These are phyloP conservation scores for Saitozyma podzolica DNA, from an alignment of 768 basidiomycete genomes.

Conservation along the genomic window DNA sequence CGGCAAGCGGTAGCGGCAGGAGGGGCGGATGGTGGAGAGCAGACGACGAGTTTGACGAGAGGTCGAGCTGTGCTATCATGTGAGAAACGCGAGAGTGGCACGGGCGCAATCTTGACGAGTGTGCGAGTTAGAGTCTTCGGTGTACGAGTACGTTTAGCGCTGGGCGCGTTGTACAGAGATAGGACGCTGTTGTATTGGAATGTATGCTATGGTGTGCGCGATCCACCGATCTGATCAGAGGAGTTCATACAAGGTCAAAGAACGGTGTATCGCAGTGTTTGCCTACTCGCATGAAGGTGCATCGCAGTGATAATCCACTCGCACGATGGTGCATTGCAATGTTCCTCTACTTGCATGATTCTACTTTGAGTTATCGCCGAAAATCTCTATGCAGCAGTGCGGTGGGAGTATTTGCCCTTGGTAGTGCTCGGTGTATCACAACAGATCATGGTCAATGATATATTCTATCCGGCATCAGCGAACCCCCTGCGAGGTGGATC, in stretches of 20 bases:
- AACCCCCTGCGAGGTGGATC: not conserved
- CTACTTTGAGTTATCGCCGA: too few species aligned
- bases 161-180: not conserved
- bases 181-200: not conserved
- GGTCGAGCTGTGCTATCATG: slow-evolving; percentile 24
- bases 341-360: too few species aligned
- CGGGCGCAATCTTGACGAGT: not conserved
- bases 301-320: too few species aligned
- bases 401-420: too few species aligned
- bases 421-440: slow-evolving; percentile 8
- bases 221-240: not conserved
- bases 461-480: slow-evolving; percentile 25
- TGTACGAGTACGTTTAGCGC: not conserved
- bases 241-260: not conserved
- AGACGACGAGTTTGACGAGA: slow-evolving; percentile 7
- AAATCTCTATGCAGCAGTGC: too few species aligned
- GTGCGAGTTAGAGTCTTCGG: not conserved
- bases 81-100: slow-evolving; percentile 2
- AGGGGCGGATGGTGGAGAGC: slow-evolving; percentile 11
- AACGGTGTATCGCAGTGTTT: too few species aligned
- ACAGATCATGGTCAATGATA: slow-evolving; percentile 38
- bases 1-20: slow-evolving; percentile 3
- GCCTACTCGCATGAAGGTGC: too few species aligned
- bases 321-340: too few species aligned
- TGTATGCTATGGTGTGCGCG: not conserved